Evolutionary conservation across 495 filamentous ascomycete species (phyloP), one percentile per base, ranked within the genome.

Genomic region (Clavariopsis aquatica): DNA sequence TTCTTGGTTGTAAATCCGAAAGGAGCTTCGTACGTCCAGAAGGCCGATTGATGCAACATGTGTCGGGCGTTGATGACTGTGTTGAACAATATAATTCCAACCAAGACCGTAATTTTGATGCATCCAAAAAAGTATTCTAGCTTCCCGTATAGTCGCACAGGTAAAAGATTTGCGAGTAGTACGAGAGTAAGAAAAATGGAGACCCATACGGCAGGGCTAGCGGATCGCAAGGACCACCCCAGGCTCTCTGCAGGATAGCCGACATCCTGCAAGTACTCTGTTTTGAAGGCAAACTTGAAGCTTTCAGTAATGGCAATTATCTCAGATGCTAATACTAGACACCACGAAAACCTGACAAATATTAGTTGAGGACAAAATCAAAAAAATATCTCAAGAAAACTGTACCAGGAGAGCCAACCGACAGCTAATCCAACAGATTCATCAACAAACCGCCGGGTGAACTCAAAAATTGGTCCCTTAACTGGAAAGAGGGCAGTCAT

Each of bases 351-450:
- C 59, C 59, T 61, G 31, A n/a, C n/a, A n/a, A n/a, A n/a, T n/a
- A n/a, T n/a, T n/a, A n/a, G n/a, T n/a, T n/a, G n/a, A n/a, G n/a
- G n/a, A n/a, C n/a, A n/a, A 5, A 34, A 34, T 12, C 5, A 24
- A 8, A 52, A 56, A 12, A 15, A 23, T 19, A 22, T 10, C 13
- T n/a, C n/a, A n/a, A 20, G 12, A 20, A 49, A 10, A 13, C 22
- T 45, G 6, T 52, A 81, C 82, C 83, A 85, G 46, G 81, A 81
- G 43, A 80, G 76, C 80, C 80, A 86, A 0, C 79, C 80, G 23
- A 77, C 71, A 6, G 78, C 77, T 68, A 78, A 80, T 12, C 80
- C 80, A 49, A 82, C 71, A 22, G 73, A 73, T 29, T 72, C 63
- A 60, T 80, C 78, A 9, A 82, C 52, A 54, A 80, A 81, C 0